Evolutionary conservation across 371 early-diverging fungal genomes (phyloP), one percentile per base, ranked within the genome.

Genomic region (Mortierella sp.): DNA sequence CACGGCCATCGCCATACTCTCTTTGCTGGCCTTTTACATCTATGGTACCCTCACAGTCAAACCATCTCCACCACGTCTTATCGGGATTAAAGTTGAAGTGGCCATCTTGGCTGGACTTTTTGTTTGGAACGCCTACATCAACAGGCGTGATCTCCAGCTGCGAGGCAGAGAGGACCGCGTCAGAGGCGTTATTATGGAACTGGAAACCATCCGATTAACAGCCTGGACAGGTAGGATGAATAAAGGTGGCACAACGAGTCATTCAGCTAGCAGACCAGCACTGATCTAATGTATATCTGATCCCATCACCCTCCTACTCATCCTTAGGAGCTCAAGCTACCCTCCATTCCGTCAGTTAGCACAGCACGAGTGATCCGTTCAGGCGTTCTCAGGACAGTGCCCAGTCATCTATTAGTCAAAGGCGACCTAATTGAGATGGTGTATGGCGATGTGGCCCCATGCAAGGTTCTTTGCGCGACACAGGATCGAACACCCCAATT

Each of bases 371-470:
- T 94, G 0, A 82, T 92, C 6, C 91, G 97, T 43, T 94, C 95
- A 74, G 93, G 92, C 16, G 81, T 84, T 4, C 86, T 94, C 21
- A 85, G 87, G 8, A 85, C 86, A 9, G 80, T 94, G 28, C 98
- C 98, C 1, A 89, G 88, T 10, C 87, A 91, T 70, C 80, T 98
- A 21, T 79, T 97, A 2, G 95, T 94, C 0, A 89, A 93, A 66
- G 94, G 92, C 18, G 98, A 98, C 67, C 73, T 95, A 3, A 83
- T 98, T 12, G 93, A 93, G 71, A 84, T 98, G 83, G 82, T 92
- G 0, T 92, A 87, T 62, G 97, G 97, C 5, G 96, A 96, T 46
- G 80, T 83, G 1, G 91, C 94, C 0, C 96, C 96, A 5, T 94
- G 95, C 63, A 70, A 81, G 43, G 84, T 91, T 79, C 84, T 85